Conservation (phyloP, 2,329 filamentous ascomycete genomes). For the Verticillium nubilum region DNA sequence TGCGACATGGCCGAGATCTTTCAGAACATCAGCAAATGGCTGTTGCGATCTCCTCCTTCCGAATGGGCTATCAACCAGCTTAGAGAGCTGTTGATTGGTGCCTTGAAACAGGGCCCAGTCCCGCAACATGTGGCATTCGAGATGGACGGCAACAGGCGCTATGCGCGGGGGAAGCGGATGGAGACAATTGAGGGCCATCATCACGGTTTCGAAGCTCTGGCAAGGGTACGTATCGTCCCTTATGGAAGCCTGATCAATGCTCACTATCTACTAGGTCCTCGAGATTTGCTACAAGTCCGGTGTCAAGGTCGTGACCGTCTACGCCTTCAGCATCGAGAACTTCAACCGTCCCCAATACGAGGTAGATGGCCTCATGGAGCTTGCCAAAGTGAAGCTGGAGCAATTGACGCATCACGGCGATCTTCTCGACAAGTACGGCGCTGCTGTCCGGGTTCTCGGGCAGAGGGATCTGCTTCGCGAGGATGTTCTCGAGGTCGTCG, state of each 20-base stretch:
- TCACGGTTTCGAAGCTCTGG: constrained; percentile 89
- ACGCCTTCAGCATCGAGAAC: constrained; percentile 98
- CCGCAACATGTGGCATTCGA: constrained; percentile 98
- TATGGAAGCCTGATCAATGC: background rate
- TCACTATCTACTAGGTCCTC: constrained; percentile 58
- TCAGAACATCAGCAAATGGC: constrained; percentile 55
- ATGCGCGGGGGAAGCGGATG: constrained; percentile 83
- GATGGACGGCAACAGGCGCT: constrained; percentile 97
- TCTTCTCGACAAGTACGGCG: constrained; percentile 86
- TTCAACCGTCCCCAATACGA: constrained; percentile 97
- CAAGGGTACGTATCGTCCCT: constrained; percentile 53
- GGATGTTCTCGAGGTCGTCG: constrained; percentile 84
- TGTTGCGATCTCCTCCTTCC: constrained; percentile 81
- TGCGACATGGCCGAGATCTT: constrained; percentile 49
- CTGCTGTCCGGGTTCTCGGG: constrained; percentile 78
- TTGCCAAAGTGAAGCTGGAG: constrained; percentile 90
- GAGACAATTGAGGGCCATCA: constrained; percentile 97
- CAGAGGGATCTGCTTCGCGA: constrained; percentile 77
- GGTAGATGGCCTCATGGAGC: constrained; percentile 94
- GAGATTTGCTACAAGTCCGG: constrained; percentile 98
- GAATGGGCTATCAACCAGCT: constrained; percentile 81
- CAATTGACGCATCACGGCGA: constrained; percentile 92
- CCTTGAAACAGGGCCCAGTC: constrained; percentile 83
- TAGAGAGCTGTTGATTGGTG: constrained; percentile 80
- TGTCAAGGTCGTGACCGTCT: constrained; percentile 94